Percentiles rank a stretch among this genome's conserved stretches.
These are phyloP conservation scores for Syzygium malaccense DNA, from an alignment of 441 rosid genomes.

Conservation along the genomic window DNA sequence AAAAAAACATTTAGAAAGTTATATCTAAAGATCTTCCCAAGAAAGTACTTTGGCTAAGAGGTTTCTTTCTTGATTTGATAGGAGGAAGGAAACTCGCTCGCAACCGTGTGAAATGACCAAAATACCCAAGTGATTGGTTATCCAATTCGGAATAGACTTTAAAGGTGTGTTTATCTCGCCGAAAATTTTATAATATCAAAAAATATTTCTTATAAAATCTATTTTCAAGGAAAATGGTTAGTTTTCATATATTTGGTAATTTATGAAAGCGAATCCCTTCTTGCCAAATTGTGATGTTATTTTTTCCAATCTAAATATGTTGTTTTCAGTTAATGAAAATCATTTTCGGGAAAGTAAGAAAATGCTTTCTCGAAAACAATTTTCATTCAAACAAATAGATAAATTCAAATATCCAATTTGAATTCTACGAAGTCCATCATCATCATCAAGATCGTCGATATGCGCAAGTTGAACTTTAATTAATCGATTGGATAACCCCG, in stretches of 20 bases:
- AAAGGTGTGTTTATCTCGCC: no score
- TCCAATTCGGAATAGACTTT: neutral
- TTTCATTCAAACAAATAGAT: neutral
- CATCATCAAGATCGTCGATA: neutral
- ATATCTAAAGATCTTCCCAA: neutral
- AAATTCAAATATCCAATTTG: neutral
- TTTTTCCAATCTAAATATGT: neutral
- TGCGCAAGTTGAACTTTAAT: accelerated
- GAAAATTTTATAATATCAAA: neutral
- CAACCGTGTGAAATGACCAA: neutral
- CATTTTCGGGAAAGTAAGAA: neutral
- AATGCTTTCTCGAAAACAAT: neutral
- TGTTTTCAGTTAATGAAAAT: neutral
- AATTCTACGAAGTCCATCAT: neutral
- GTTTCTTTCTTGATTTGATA: neutral
- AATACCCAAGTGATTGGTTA: neutral
- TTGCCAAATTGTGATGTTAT: neutral
- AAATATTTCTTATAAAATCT: neutral
- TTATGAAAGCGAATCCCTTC: neutral
- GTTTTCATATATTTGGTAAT: accelerated
- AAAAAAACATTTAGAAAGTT: neutral
- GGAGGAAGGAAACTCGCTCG: neutral
- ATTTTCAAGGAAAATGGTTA: neutral
- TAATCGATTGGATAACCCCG: no score
- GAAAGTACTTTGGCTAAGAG: neutral